Conservation (phyloP, 192 early-diverging fungal species). For the Spizellomyces sp. region DNA sequence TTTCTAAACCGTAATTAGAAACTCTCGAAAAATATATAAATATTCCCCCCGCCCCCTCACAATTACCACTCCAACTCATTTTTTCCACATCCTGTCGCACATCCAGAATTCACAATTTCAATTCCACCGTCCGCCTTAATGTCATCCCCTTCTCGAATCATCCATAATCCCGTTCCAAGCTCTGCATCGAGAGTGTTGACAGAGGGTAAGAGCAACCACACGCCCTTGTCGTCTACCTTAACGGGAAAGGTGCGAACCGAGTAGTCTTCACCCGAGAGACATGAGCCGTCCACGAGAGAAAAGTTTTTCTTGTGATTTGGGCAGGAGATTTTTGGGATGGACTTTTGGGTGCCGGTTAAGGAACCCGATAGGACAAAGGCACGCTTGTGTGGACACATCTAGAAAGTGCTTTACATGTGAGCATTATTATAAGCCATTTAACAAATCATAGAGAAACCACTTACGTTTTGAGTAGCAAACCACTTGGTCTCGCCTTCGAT, state of each 20-base stretch:
- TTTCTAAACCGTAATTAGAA: too few species aligned
- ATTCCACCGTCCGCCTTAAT: too few species aligned
- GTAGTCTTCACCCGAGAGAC: constrained; percentile 48
- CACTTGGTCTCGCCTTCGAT: constrained; percentile 37
- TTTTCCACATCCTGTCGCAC: too few species aligned
- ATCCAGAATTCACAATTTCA: too few species aligned
- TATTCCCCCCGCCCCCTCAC: too few species aligned
- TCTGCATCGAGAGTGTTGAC: constrained; percentile 46
- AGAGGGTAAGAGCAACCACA: constrained; percentile 52
- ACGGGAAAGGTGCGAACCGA: constrained; percentile 61
- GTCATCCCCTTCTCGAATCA: constrained; percentile 23
- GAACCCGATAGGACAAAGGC: constrained; percentile 67
- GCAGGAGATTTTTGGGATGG: constrained; percentile 60
- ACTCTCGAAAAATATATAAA: too few species aligned
- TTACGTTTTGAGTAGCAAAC: constrained; percentile 68
- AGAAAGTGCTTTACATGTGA: too few species aligned
- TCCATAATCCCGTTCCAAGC: constrained; percentile 55
- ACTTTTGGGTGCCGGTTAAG: constrained; percentile 51
- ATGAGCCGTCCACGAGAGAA: constrained; percentile 55
- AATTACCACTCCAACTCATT: too few species aligned
- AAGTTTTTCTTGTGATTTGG: constrained; percentile 70
- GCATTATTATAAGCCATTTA: too few species aligned
- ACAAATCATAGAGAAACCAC: too few species aligned
- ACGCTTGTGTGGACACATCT: constrained; percentile 75
- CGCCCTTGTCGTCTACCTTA: constrained; percentile 49